phyloP scores from a whole-genome alignment of 805 yeast genomes.

The Ogataea degrootiae region DNA sequence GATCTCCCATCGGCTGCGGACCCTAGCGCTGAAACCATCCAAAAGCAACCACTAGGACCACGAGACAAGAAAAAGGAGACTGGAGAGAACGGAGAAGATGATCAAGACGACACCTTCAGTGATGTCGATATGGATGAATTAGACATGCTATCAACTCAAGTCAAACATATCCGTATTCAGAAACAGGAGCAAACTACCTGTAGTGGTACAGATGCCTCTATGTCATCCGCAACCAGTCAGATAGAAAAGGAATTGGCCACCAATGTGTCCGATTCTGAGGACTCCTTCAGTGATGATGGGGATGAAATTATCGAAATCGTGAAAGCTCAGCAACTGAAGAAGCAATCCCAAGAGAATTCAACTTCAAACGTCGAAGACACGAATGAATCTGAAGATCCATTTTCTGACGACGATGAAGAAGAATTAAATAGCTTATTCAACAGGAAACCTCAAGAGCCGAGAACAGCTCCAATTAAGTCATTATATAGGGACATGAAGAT shows the following conservation, averaged over 20 bases:
- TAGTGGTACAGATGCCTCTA: neutral
- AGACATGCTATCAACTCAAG: constrained; percentile 13
- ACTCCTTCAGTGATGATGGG: constrained; percentile 26
- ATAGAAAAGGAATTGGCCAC: neutral
- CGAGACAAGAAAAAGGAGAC: neutral
- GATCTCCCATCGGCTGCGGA: neutral
- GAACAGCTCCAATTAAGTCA: no score
- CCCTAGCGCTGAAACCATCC: neutral
- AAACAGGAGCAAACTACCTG: neutral
- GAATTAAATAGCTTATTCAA: neutral
- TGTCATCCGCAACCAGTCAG: neutral
- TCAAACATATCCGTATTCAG: constrained; percentile 2
- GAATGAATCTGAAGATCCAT: constrained; percentile 3
- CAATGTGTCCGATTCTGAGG: constrained; percentile 4
- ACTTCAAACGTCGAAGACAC: constrained; percentile 1
- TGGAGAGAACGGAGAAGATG: constrained; percentile 3
- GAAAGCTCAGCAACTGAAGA: neutral
- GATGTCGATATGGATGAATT: constrained; percentile 29
- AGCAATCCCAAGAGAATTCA: neutral
- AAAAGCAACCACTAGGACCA: no score
- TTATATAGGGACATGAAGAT: constrained; percentile 19
- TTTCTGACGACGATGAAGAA: constrained; percentile 4
- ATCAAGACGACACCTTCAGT: constrained; percentile 20
- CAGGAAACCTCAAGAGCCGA: neutral
- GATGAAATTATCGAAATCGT: constrained; percentile 17